phyloP scores from a whole-genome alignment of 208 protist species.

The Naegleria gruberi region DNA sequence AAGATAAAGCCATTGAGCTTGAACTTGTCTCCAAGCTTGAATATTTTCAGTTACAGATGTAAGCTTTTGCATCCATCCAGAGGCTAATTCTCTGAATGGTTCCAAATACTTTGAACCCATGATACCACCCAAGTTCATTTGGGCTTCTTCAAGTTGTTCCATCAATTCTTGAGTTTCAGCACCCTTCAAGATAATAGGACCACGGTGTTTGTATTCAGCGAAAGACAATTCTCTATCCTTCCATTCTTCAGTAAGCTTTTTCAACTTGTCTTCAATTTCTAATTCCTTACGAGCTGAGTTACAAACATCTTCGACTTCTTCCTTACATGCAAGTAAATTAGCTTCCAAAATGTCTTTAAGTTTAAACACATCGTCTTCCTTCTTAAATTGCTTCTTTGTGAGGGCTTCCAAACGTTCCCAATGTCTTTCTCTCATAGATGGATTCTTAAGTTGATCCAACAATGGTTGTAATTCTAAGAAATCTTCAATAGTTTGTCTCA shows the following conservation, averaged over 20 bases:
- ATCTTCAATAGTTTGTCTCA: constrained; percentile 86
- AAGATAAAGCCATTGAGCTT: constrained; percentile 90
- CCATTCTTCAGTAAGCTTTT: constrained; percentile 74
- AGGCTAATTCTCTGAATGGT: constrained; percentile 80
- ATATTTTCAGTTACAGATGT: constrained; percentile 80
- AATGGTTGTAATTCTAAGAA: constrained; percentile 85
- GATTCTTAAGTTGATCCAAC: constrained; percentile 79
- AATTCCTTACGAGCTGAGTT: constrained; percentile 84
- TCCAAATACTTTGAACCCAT: constrained; percentile 79
- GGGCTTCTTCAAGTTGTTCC: constrained; percentile 85
- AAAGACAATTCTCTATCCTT: constrained; percentile 83
- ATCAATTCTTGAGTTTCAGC: constrained; percentile 72
- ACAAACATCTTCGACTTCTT: constrained; percentile 90
- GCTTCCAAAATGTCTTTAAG: constrained; percentile 80
- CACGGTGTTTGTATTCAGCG: constrained; percentile 81
- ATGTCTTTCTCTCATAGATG: constrained; percentile 79
- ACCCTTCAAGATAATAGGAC: constrained; percentile 80
- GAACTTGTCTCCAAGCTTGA: constrained; percentile 78
- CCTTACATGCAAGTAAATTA: constrained; percentile 64
- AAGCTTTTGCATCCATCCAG: constrained; percentile 77
- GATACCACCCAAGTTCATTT: constrained; percentile 82
- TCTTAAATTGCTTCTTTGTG: constrained; percentile 69
- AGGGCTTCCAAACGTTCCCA: constrained; percentile 87
- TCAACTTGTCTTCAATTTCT: constrained; percentile 87
- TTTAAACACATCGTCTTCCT: constrained; percentile 82